These are phyloP conservation scores for Ustilago esculenta DNA, from an alignment of 1,284 basidiomycete species.

Conservation along the genomic window DNA sequence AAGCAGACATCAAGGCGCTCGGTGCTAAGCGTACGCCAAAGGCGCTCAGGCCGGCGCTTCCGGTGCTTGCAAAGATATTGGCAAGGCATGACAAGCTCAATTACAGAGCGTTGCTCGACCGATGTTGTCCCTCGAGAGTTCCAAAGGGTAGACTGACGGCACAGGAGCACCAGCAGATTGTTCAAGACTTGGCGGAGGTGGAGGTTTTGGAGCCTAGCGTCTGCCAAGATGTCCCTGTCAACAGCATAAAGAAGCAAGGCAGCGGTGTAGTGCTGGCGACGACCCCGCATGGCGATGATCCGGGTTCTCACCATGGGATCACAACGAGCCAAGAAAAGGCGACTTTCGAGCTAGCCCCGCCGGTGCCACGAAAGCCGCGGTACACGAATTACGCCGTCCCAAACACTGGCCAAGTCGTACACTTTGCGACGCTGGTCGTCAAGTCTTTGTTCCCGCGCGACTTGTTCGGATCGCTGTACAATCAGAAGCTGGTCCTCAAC, in stretches of 20 bases:
- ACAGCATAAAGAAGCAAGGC: too few species aligned
- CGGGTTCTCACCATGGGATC: too few species aligned
- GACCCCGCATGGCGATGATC: too few species aligned
- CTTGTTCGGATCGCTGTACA: constrained; percentile 81
- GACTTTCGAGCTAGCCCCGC: constrained; percentile 7
- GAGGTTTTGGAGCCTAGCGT: constrained; percentile 10
- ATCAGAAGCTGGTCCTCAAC: constrained; percentile 76
- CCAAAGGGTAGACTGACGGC: constrained; percentile 36
- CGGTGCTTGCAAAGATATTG: constrained; percentile 74
- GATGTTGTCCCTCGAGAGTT: constrained; percentile 80
- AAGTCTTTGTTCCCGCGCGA: constrained; percentile 77
- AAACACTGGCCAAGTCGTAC: constrained; percentile 72
- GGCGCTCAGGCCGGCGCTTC: constrained; percentile 73
- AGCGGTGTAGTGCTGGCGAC: too few species aligned
- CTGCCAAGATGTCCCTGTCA: constrained; percentile 1
- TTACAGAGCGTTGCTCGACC: constrained; percentile 76
- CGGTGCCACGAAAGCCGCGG: constrained; percentile 73
- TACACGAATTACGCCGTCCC: constrained; percentile 80
- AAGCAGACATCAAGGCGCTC: constrained; percentile 74
- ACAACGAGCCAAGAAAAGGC: too few species aligned
- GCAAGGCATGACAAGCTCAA: constrained; percentile 77
- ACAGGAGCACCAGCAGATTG: constrained; percentile 75
- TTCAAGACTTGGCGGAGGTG: constrained; percentile 70
- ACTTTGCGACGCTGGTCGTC: constrained; percentile 70
- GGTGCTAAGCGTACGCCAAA: constrained; percentile 75